These are phyloP conservation scores for Guyanaporus albipodus DNA, from an alignment of 768 basidiomycete genomes.

Conservation along the genomic window DNA sequence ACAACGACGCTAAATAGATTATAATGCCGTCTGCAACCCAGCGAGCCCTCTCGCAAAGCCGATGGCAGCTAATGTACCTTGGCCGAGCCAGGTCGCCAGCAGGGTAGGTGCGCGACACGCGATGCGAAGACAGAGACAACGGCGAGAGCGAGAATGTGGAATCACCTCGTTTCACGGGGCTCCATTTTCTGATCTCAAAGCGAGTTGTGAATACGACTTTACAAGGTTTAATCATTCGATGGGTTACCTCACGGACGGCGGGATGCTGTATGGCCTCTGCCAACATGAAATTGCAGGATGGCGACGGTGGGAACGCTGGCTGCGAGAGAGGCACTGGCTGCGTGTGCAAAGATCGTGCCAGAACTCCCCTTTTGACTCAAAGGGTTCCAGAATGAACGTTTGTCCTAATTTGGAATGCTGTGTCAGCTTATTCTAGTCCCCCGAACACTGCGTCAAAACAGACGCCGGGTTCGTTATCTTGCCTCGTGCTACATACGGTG, in stretches of 20 bases:
- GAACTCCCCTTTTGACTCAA: neutral
- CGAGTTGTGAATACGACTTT: neutral
- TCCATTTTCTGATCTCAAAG: neutral
- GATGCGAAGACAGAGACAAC: slow-evolving; percentile 3
- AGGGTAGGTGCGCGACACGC: too few species aligned
- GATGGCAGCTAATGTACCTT: neutral
- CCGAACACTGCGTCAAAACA: slow-evolving; percentile 24
- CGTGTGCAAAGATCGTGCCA: neutral
- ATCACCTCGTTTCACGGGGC: slow-evolving; percentile 13
- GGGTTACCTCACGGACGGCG: slow-evolving; percentile 11
- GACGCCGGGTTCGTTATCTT: slow-evolving; percentile 28
- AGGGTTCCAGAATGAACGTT: slow-evolving; percentile 8
- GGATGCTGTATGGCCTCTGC: slow-evolving; percentile 17
- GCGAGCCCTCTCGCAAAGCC: too few species aligned
- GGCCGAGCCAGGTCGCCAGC: slow-evolving; percentile 5
- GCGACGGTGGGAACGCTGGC: slow-evolving; percentile 3
- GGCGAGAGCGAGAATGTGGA: slow-evolving; percentile 1
- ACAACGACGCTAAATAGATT: neutral
- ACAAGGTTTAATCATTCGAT: slow-evolving; percentile 2
- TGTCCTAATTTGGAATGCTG: slow-evolving; percentile 11
- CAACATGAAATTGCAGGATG: slow-evolving; percentile 2
- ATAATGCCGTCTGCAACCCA: too few species aligned
- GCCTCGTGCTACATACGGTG: too few species aligned
- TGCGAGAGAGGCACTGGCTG: neutral
- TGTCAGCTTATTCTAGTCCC: slow-evolving; percentile 5